Base-by-base conservation (phyloP, 768 basidiomycete genomes). In the Termitomyces sp. region DNA sequence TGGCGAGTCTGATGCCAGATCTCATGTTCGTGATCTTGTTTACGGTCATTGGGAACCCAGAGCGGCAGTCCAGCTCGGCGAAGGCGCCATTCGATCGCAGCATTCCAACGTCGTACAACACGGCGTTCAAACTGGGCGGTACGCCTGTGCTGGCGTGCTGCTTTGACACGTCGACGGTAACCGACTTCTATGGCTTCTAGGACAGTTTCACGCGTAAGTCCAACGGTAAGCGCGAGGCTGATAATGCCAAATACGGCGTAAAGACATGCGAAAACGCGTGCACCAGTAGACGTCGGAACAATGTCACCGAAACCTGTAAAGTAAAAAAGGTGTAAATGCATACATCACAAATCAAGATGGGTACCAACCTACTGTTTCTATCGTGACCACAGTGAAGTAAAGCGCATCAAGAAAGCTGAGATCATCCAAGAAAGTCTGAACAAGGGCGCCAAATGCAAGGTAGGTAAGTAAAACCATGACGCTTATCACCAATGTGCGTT, bases 401-500 rank as follows among this genome's bases (percentile, higher is more conserved):
- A 93, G 75, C 0, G 84, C 85, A 65, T 90, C 75, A 63, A 92
- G 78, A 68, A 89, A 94, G 20, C 75, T 69, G 33, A 89, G 76
- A 4, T 77, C 54, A 45, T 86, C 69, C 26, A 85, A 70, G 57
- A 82, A 69, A 0, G 81, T 73, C 65, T 83, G 79, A 50, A 83
- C 70, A 14, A 90, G 74, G 0, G 86, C 81, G 5, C 92, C 92
- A 10, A 94, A 64, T 0, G 86, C 88, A 58, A 93, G 76, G 67
- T 91, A 93, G 58, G 76, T 75, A 24, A 94, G 76, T 1, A 94
- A 73, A 16, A 86, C 66, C 63, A 94, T 94, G 57, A 88, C 83
- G 36, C 89, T 81, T 58, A 94, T 86, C 33, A 88, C 82, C n/a
- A 94, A 79, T 0, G 85, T 81, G 4, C 91, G 82, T 64, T 94